Evolutionary conservation across 805 yeast genomes (phyloP), one percentile per base, ranked within the genome.

Genomic region (Ogataea salicorniae): DNA sequence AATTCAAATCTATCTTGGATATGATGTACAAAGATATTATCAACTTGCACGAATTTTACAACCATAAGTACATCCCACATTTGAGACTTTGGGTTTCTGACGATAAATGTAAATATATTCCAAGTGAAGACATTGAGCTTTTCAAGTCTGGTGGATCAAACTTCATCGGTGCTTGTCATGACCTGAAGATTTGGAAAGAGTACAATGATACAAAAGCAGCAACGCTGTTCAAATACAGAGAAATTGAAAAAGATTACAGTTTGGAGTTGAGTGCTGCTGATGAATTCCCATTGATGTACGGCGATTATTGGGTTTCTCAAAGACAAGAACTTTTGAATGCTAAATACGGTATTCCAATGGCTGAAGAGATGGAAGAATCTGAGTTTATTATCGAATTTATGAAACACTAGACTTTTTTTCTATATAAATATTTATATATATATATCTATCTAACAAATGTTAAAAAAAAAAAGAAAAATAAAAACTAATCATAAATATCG

Each of bases 111-210:
- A 50, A 64, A 2, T 71, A 71, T 43, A 68, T 71, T 33, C 75
- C 74, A n/a, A 60, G 61, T 34, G 74, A 70, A 51, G 75, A 70
- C 46, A 63, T 68, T 39, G 59, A 56, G 35, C 56, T 59, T 41
- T 68, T 69, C 48, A 63, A 62, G 42, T 56, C 55, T 37, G 68
- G 68, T 15, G 66, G 64, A 11, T 57, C 66, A 15, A 63, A 63
- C 18, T 70, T 64, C 52, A 68, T 71, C 40, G 75, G 75, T 11
- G 72, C 72, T 34, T 71, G 75, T 55, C 75, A 70, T 51, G 73
- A 70, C 46, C 52, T 55, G 29, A 44, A 59, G 16, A 67, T 71
- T 38, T 70, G 73, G 74, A 57, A 57, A 43, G 72, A 69, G 45
- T 71, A 67, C 50, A 66, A 68, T 48, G 57, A 58, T 41, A 69